A percentile compares a stretch with the other conserved stretches of the same genome.
Conservation (phyloP, 176 grass and related monocot species). For the Oryza longistaminata region DNA sequence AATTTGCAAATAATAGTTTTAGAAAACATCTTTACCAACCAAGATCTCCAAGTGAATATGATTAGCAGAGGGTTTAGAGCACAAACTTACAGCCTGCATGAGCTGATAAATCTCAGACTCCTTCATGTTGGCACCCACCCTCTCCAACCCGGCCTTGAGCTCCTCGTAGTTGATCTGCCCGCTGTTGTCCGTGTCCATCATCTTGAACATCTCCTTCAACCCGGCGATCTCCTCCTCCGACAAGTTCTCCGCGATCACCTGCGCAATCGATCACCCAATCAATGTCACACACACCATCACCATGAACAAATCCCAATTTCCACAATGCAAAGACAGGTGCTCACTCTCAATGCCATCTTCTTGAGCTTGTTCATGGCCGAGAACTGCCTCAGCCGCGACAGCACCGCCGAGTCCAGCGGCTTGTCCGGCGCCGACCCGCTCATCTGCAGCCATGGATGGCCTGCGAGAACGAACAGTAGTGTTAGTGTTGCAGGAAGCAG, state of each 20-base stretch:
- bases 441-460: slow-evolving; percentile 52
- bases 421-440: slow-evolving; percentile 40
- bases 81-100: slow-evolving; percentile 53
- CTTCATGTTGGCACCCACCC: slow-evolving; percentile 53
- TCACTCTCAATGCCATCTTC: slow-evolving; percentile 61
- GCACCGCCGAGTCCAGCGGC: slow-evolving; percentile 57
- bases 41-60: not conserved
- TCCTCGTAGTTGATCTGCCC: slow-evolving; percentile 63
- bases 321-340: not conserved
- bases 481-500: too few relatives aligned
- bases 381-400: slow-evolving; percentile 57
- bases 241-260: slow-evolving; percentile 61
- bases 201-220: slow-evolving; percentile 67
- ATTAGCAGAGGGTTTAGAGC: not conserved
- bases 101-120: slow-evolving; percentile 52
- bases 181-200: slow-evolving; percentile 64
- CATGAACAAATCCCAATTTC: not conserved
- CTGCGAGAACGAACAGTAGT: not conserved
- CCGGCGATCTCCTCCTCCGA: slow-evolving; percentile 61
- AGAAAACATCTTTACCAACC: not conserved
- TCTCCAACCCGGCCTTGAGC: slow-evolving; percentile 50
- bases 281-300: not conserved
- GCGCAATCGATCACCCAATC: not conserved
- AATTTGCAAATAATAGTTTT: not conserved
- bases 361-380: slow-evolving; percentile 64